Evolutionary conservation across 495 filamentous ascomycete genomes (phyloP), one percentile per base, ranked within the genome.

Genomic region (Aspergillus incahuasiensis): DNA sequence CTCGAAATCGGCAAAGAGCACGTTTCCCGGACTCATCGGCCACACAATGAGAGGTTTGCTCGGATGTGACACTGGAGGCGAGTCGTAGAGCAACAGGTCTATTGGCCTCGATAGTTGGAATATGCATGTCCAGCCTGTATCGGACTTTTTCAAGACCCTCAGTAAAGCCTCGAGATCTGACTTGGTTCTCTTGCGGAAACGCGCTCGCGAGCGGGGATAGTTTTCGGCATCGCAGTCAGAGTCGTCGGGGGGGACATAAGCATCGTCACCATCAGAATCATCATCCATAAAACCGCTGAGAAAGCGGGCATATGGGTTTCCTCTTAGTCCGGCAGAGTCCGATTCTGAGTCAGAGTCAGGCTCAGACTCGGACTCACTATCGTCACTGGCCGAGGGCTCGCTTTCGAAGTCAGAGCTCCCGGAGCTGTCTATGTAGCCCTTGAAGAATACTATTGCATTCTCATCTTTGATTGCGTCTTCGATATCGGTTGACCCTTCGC

Each of bases 1-100:
- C 39, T 53, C 35, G 28, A 39, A 53, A 22, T 53, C 24, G 9
- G 50, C 50, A 34, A 53, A 53, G 5, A 53, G 22, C 16, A 53
- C 20, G 7, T 53, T 34, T 53, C 38, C 50, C 1, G 19, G 28
- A n/a, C 39, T 20, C 13, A 53, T 16, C 28, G 50, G 39, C 50
- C 50, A 53, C 6, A 53, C n/a, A 19, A 53, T 24, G 20, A 53
- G 39, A 32, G 50, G 38, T 32, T 53, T 28, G 5, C 13, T 19
- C 2, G 50, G 50, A n/a, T 53, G 50, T 7, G 44, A 19, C 6
- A 32, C 50, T n/a, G 50, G 50, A 15, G 50, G 39, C 5, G 50
- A 53, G n/a, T 53, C 38, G 8, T 43, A 43, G 41, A 43, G 19
- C 19, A 43, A 8, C 20, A 43, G 20, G 20, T 43, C 5, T 22